Evolutionary conservation across 257 asterid species (phyloP), one percentile per base, ranked within the genome.

Genomic region (Scutellaria baicalensis): DNA sequence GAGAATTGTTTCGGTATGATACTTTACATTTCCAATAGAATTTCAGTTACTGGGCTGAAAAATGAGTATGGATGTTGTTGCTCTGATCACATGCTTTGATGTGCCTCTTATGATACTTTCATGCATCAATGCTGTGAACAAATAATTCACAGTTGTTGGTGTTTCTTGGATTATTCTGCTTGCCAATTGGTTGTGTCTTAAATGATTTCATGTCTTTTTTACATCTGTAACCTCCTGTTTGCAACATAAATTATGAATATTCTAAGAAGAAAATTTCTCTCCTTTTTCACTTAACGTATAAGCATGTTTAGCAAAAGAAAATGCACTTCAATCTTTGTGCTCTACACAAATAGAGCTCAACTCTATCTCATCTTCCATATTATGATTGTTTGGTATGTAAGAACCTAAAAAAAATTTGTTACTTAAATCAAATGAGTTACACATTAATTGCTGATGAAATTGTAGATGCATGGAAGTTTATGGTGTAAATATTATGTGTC

Each of bases 1-100:
- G 64, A 89, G 85, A 81, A 81, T 84, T 21, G 95, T 85, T 20
- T 81, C 91, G 88, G 97, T 91, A 89, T 54, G 90, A 57, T 55
- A 61, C 48, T 18, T 31, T 47, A 45, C 59, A 33, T 67, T 45
- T 68, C 38, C 23, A 27, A n/a, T 51, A 55, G 43, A 48, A 68
- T 75, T 44, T n/a, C 47, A 35, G 12, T 48, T 58, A 17, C 21
- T 52, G 27, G n/a, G 52, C 31, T 18, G 20, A 38, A 45, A 23
- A 12, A 21, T 20, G 54, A 58, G 67, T 62, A 10, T 31, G 9
- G 9, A 42, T 49, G 14, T 66, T 66, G 56, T 49, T 62, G 12
- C 51, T 75, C 50, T 72, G 6, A 9, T 56, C 12, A 16, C 63
- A 21, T 78, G 64, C 43, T 61, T 35, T 36, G 35, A 35, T 49